Conservation (phyloP, 768 basidiomycete genomes). For the Sporobolomyces roseus region DNA sequence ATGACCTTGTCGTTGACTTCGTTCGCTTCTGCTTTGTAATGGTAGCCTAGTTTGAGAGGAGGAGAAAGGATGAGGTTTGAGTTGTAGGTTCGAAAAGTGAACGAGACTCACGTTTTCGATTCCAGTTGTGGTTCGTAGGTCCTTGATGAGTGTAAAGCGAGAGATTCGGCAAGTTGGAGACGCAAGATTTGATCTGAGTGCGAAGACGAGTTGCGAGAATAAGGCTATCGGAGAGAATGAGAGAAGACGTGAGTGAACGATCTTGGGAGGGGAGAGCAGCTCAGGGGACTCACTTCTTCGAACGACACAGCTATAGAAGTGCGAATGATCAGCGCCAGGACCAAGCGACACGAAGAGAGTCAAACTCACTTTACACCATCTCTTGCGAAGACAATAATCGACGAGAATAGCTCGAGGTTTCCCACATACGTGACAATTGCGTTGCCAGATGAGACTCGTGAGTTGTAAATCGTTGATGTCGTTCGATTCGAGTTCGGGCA, state of each 20-base stretch:
- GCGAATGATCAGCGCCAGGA: background rate
- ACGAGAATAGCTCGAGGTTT: background rate
- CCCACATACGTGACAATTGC: background rate
- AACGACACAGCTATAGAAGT: background rate
- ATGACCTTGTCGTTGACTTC: background rate
- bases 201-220: background rate
- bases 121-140: background rate
- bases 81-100: too few species aligned
- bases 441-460: background rate
- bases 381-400: background rate
- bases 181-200: background rate
- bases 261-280: background rate
- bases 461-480: background rate
- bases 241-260: background rate
- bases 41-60: background rate
- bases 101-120: background rate
- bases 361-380: background rate
- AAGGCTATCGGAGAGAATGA: background rate
- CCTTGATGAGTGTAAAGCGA: background rate
- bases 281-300: background rate
- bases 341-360: background rate
- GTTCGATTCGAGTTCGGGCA: background rate
- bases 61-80: background rate
- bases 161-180: background rate
- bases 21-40: background rate